These are phyloP conservation scores for Fulvia fulva DNA, from an alignment of 2,329 filamentous ascomycete species.

Conservation along the genomic window DNA sequence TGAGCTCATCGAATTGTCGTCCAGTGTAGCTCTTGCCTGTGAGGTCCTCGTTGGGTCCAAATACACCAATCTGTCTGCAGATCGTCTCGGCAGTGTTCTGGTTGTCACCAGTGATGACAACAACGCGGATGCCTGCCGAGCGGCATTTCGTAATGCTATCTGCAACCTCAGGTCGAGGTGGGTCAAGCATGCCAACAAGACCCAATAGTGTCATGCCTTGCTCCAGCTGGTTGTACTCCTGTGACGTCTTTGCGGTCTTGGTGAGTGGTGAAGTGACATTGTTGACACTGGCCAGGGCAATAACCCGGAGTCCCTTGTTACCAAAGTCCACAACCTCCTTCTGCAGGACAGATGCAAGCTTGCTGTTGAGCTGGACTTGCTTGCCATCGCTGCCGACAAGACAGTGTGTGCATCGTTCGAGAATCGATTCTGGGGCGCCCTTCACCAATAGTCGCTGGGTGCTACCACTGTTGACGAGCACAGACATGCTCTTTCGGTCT, in stretches of 20 bases:
- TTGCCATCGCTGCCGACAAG: constrained; percentile 75
- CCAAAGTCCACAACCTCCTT: constrained; percentile 86
- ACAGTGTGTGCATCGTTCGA: constrained; percentile 84
- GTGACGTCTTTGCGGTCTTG: constrained; percentile 69
- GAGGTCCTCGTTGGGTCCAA: constrained; percentile 75
- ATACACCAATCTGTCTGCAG: constrained; percentile 94
- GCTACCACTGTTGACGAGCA: constrained; percentile 69
- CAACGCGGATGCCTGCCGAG: constrained; percentile 89
- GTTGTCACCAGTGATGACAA: constrained; percentile 98
- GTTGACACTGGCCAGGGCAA: constrained; percentile 83
- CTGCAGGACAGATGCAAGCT: constrained; percentile 65
- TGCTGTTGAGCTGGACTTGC: constrained; percentile 66
- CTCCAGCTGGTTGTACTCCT: constrained; percentile 82
- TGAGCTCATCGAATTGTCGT: constrained; percentile 86
- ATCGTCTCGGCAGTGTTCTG: constrained; percentile 97
- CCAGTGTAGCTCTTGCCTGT: constrained; percentile 92
- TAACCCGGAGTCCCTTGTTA: constrained; percentile 87
- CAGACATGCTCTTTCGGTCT: constrained; percentile 99
- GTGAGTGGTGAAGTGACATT: constrained; percentile 67
- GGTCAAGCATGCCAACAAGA: constrained; percentile 93
- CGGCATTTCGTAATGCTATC: constrained; percentile 83
- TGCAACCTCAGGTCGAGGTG: constrained; percentile 86
- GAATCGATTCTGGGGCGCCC: constrained; percentile 88
- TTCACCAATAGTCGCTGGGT: constrained; percentile 86
- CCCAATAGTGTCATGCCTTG: constrained; percentile 93